Evolutionary conservation across 345 rosid species (phyloP).

Genomic region (Laguncularia racemosa): DNA sequence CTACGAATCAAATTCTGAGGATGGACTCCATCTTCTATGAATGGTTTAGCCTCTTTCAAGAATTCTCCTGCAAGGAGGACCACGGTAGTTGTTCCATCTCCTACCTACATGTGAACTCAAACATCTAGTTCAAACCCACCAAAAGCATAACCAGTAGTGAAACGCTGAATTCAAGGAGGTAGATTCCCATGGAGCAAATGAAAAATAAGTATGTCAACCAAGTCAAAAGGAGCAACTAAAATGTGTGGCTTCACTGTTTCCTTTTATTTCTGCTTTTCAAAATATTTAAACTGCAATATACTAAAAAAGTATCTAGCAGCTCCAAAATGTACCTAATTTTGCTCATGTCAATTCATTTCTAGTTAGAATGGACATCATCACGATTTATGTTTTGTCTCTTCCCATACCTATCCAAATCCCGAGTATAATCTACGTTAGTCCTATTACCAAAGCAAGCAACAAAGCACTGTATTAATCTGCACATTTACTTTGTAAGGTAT

Average conservation of each 20-base stretch:
- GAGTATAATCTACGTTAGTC: not conserved
- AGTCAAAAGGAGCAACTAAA: not conserved
- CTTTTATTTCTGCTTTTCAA: too few relatives aligned
- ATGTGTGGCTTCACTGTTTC: not conserved
- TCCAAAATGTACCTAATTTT: too few relatives aligned
- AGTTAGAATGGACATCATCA: too few relatives aligned
- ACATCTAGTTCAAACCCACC: not conserved
- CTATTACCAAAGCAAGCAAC: not conserved
- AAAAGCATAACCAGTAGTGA: not conserved
- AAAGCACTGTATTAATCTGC: not conserved
- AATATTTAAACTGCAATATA: too few relatives aligned
- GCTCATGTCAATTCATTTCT: too few relatives aligned
- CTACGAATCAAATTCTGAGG: conserved; percentile 89
- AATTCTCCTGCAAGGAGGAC: conserved; percentile 93
- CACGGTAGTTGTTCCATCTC: conserved; percentile 98
- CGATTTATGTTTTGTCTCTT: too few relatives aligned
- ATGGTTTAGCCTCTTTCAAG: conserved; percentile 95
- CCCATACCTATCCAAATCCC: not conserved
- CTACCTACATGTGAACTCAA: conserved; percentile 47
- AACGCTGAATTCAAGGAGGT: not conserved
- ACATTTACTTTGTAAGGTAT: too few relatives aligned
- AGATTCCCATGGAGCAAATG: too few relatives aligned
- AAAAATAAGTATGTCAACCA: not conserved
- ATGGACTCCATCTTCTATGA: conserved; percentile 94
- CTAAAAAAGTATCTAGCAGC: too few relatives aligned